phyloP scores from a whole-genome alignment of 2,329 filamentous ascomycete species.

The Pseudocercospora pini-densiflorae region DNA sequence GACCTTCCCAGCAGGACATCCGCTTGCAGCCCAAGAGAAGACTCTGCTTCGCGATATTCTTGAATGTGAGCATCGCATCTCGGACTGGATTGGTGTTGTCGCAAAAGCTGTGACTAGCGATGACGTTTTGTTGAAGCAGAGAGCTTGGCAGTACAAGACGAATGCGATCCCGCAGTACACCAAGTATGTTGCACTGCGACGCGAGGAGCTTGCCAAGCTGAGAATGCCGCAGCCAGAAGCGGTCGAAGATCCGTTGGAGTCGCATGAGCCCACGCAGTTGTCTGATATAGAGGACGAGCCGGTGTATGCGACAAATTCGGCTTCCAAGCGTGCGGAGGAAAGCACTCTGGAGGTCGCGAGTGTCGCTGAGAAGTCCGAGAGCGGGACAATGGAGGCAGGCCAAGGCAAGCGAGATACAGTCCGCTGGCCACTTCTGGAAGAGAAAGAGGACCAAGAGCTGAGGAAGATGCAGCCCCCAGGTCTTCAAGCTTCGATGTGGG shows the following conservation, averaged over 20 bases:
- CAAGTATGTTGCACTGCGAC: neutral
- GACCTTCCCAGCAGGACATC: neutral
- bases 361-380: neutral
- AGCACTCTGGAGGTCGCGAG: neutral
- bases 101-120: neutral
- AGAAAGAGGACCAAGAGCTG: neutral
- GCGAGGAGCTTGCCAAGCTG: neutral
- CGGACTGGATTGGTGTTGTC: neutral
- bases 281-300: neutral
- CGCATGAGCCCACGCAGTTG: neutral
- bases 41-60: neutral
- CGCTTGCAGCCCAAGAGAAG: neutral
- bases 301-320: neutral
- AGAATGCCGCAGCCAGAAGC: neutral
- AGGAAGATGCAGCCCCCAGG: neutral
- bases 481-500: neutral
- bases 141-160: slow-evolving; percentile 3
- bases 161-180: neutral
- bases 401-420: neutral
- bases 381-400: neutral
- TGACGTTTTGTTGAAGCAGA: neutral
- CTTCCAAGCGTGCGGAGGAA: neutral
- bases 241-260: neutral
- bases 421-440: neutral
- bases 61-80: neutral